These are phyloP conservation scores for Pseudogymnoascus sp. DNA, from an alignment of 2,329 filamentous ascomycete species.

Conservation along the genomic window DNA sequence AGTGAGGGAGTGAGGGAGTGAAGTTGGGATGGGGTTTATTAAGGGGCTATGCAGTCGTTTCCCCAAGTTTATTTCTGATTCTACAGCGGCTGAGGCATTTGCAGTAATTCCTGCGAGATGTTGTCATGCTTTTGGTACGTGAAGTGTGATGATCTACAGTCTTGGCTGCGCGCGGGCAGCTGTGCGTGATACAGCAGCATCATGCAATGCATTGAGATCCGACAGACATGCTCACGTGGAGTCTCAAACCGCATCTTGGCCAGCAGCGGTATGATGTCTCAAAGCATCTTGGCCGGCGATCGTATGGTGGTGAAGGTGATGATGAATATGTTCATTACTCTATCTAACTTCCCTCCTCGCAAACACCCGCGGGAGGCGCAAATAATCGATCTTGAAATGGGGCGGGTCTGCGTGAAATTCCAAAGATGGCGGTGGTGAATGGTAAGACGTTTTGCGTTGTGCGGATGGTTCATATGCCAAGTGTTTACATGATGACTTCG, in stretches of 20 bases:
- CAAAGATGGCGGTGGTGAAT: not conserved
- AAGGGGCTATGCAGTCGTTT: not conserved
- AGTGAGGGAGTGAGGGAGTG: not conserved
- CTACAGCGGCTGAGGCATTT: not conserved
- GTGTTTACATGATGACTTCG: conserved; percentile 79
- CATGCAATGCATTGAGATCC: not conserved
- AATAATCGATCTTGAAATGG: not conserved
- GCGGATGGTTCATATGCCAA: not conserved
- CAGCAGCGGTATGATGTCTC: not conserved
- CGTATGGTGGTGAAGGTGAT: not conserved
- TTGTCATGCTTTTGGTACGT: not conserved
- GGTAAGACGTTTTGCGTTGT: not conserved
- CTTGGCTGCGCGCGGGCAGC: not conserved
- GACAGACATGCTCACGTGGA: not conserved
- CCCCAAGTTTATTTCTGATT: not conserved
- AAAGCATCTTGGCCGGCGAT: not conserved
- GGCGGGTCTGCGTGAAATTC: not conserved
- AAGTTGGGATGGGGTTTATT: not conserved
- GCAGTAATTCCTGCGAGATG: not conserved
- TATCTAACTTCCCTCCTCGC: not conserved
- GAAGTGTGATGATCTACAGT: not conserved
- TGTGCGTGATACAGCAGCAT: not conserved
- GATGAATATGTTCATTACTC: conserved; percentile 3
- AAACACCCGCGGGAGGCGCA: not conserved
- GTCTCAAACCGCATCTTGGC: not conserved